phyloP scores from a whole-genome alignment of 148 eudicot species.

The Hydrangea macrophylla region DNA sequence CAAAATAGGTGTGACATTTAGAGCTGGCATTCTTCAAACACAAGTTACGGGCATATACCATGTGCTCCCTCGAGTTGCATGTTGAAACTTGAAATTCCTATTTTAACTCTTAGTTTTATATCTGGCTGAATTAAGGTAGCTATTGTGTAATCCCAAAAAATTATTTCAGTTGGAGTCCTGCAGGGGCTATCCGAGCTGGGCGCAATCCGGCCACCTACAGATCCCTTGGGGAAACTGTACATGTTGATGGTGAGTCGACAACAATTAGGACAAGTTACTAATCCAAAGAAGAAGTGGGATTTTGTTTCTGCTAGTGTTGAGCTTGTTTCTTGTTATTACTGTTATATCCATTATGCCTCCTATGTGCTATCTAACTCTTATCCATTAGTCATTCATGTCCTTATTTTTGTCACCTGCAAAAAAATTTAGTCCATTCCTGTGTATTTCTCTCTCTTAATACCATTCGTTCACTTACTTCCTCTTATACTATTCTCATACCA shows the following conservation, averaged over 20 bases:
- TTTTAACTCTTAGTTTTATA: neutral
- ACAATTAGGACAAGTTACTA: neutral
- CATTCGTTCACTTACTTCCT: too few species aligned
- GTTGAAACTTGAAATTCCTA: neutral
- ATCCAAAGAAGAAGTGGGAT: constrained; percentile 2
- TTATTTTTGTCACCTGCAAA: too few species aligned
- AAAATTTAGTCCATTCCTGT: too few species aligned
- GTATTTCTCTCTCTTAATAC: too few species aligned
- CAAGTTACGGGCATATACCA: neutral
- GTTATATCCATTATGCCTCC: too few species aligned
- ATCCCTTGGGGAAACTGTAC: constrained; percentile 58
- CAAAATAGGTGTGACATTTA: neutral
- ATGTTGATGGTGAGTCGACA: constrained; percentile 68
- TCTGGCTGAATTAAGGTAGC: constrained; percentile 2
- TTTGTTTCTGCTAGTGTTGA: neutral
- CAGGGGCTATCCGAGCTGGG: constrained; percentile 88
- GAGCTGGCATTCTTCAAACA: neutral
- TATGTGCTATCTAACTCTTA: too few species aligned
- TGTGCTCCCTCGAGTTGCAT: constrained; percentile 1
- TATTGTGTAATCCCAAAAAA: neutral
- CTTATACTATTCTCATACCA: neutral
- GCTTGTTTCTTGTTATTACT: neutral
- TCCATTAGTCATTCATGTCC: too few species aligned
- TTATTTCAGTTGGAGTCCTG: constrained; percentile 88
- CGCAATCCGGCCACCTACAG: constrained; percentile 88